Base-by-base conservation (phyloP, 768 basidiomycete species). In the Suillus paluster region DNA sequence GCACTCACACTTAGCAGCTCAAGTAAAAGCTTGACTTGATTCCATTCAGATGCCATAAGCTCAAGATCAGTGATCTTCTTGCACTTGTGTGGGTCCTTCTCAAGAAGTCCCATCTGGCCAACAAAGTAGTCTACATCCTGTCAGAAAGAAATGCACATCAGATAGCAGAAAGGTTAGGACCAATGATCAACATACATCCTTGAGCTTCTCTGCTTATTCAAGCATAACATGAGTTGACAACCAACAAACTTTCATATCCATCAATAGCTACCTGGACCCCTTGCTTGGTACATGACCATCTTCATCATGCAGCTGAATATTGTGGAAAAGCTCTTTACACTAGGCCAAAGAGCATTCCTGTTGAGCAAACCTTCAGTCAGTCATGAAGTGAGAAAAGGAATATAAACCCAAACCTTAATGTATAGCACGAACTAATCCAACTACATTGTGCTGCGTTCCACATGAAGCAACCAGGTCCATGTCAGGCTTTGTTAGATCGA, bases 151-250 rank as follows among this genome's bases (percentile, higher is more conserved):
- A 27, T 7, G 36, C 52, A 9, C 19, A 57, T 58, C 30, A 30
- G 56, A 19, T 39, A 1, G 15, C 14, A 17, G 5, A 7, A 39
- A 1, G 5, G 0, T 39, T 39, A 39, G 39, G 1, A 38, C 30
- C 6, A 30, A 30, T 3, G 17, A 44, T 25, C 9, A 66, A 67
- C 58, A 59, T 46, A 39, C 61, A 27, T 21, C 64, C 44, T 55
- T 61, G 34, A 44, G 38, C 21, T 17, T 56, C 46, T 58, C 25
- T 19, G 64, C 68, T 0, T 67, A 59, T 38, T 67, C 34, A 6
- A 75, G 61, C 76, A 77, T 77, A 1, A 64, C 39, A 62, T 70
- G 71, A n/a, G 71, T 76, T n/a, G 73, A 77, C 3, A 67, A 71
- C 76, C 76, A 77, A 4, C 65, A 61, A 33, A 76, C 68, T 17